Percentiles rank a stretch among this genome's conserved stretches.
Conservation (phyloP, 208 protist species). For the Crithidia sp. region DNA sequence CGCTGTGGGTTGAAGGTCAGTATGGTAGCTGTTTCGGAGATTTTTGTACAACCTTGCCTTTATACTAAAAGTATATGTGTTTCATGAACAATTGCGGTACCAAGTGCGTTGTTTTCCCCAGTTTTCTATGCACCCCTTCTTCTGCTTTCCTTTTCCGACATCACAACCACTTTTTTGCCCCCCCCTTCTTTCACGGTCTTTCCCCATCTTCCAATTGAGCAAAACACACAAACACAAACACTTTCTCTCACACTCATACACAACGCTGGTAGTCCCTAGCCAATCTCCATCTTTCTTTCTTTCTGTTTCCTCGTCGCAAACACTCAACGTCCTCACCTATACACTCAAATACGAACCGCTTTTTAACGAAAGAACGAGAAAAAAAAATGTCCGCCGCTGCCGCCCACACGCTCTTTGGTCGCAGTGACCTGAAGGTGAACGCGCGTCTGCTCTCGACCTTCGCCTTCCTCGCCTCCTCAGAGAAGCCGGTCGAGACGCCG, state of each 20-base stretch:
- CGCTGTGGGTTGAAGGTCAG: too few species aligned
- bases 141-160: neutral
- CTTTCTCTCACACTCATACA: too few species aligned
- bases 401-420: slow-evolving; percentile 38
- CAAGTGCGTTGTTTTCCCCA: too few species aligned
- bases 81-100: neutral
- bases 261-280: too few species aligned
- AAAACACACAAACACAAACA: too few species aligned
- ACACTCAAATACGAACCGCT: too few species aligned
- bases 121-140: neutral
- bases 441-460: slow-evolving; percentile 36
- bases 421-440: slow-evolving; percentile 37
- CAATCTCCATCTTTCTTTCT: too few species aligned
- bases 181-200: too few species aligned
- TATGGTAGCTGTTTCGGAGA: too few species aligned
- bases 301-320: neutral
- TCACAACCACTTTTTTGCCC: too few species aligned
- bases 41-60: neutral
- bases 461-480: slow-evolving; percentile 39
- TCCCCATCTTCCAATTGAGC: too few species aligned
- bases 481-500: slow-evolving; percentile 44
- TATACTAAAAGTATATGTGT: neutral
- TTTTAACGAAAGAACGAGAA: neutral
- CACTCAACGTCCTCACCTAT: neutral
- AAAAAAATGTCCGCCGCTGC: slow-evolving; percentile 17